Evolutionary conservation across 176 grass and related monocot species (phyloP).

Genomic region (Bromus sterilis): DNA sequence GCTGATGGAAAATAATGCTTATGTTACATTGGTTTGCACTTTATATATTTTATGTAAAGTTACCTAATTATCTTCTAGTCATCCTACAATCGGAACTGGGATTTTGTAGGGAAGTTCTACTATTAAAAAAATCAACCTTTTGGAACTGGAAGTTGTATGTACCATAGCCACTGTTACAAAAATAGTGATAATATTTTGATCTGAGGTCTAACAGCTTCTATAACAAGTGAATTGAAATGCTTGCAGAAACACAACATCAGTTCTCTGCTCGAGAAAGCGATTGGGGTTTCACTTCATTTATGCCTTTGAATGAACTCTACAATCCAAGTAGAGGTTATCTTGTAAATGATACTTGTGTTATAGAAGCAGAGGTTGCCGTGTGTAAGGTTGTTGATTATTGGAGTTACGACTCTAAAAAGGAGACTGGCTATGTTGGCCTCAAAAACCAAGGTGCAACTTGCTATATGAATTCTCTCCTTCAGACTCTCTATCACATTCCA

Average conservation of each 20-base stretch:
- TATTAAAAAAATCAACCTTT: not conserved
- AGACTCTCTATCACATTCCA: conserved; percentile 94
- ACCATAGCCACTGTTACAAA: not conserved
- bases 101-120: not conserved
- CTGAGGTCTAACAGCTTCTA: not conserved
- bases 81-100: not conserved
- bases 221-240: conserved; percentile 12
- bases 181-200: not conserved
- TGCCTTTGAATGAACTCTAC: conserved; percentile 90
- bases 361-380: conserved; percentile 92
- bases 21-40: not conserved
- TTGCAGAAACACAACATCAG: conserved; percentile 93
- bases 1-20: not conserved
- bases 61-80: not conserved
- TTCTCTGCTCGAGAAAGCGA: conserved; percentile 95
- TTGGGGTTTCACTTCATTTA: conserved; percentile 99
- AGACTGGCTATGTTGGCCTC: conserved; percentile 98
- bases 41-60: not conserved
- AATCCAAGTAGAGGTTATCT: conserved; percentile 92
- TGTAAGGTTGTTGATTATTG: conserved; percentile 92
- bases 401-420: conserved; percentile 98
- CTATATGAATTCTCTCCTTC: conserved; percentile 99
- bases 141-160: not conserved
- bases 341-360: conserved; percentile 92
- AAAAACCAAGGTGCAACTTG: conserved; percentile 99